These are phyloP conservation scores for Castanospermum australe DNA, from an alignment of 306 rosid genomes.

Conservation along the genomic window DNA sequence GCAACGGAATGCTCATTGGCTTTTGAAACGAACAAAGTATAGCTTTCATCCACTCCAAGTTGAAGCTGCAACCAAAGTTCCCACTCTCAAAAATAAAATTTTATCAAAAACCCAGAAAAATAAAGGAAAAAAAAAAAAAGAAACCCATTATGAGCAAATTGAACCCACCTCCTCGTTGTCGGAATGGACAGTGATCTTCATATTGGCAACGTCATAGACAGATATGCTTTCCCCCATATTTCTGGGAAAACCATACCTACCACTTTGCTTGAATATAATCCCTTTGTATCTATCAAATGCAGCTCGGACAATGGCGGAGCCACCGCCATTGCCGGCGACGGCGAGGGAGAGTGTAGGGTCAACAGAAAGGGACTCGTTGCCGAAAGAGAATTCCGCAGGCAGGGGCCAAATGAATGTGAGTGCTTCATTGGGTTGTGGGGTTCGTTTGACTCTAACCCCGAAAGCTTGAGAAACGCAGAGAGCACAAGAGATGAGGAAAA, in stretches of 20 bases:
- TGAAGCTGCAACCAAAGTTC: slow-evolving; percentile 61
- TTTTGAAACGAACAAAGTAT: slow-evolving; percentile 55
- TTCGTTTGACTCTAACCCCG: background rate
- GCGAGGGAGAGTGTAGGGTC: slow-evolving; percentile 67
- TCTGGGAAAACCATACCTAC: slow-evolving; percentile 30
- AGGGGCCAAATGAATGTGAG: slow-evolving; percentile 85
- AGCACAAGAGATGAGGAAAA: slow-evolving; percentile 24
- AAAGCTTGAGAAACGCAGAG: slow-evolving; percentile 32
- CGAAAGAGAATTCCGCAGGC: slow-evolving; percentile 66
- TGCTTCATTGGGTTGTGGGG: slow-evolving; percentile 27
- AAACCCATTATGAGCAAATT: background rate
- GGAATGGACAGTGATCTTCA: slow-evolving; percentile 55
- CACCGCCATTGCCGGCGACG: slow-evolving; percentile 47
- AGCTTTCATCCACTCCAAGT: slow-evolving; percentile 99
- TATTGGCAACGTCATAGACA: slow-evolving; percentile 51
- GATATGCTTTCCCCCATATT: slow-evolving; percentile 22
- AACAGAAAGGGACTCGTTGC: slow-evolving; percentile 61
- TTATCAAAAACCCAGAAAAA: background rate
- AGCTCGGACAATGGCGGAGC: slow-evolving; percentile 45
- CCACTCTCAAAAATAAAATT: slow-evolving; percentile 29
- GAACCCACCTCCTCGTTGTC: slow-evolving; percentile 56
- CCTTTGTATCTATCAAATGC: slow-evolving; percentile 75
- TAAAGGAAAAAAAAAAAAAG: background rate
- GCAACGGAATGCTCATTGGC: slow-evolving; percentile 45
- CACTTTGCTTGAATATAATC: slow-evolving; percentile 56